phyloP scores from a whole-genome alignment of 2,329 filamentous ascomycete species.

The Aspergillus jensenii region DNA sequence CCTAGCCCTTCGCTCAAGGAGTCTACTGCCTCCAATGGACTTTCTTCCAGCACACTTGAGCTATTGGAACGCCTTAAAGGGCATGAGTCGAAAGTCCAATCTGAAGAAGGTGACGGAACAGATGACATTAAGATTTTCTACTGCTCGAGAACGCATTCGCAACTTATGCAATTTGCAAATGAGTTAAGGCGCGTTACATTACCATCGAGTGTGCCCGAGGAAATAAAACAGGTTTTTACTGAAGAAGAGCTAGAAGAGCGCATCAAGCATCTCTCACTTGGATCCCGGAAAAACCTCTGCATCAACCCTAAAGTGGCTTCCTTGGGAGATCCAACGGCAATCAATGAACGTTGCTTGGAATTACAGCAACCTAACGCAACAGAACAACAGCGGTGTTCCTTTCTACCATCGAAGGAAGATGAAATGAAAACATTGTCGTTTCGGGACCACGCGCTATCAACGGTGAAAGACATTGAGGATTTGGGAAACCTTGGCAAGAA shows the following conservation, averaged over 20 bases:
- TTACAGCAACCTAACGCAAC: conserved; percentile 71
- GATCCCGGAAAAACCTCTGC: conserved; percentile 82
- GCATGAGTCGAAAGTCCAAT: conserved; percentile 26
- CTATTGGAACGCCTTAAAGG: conserved; percentile 68
- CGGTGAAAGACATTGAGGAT: conserved; percentile 90
- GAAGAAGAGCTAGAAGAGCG: conserved; percentile 50
- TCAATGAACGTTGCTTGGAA: conserved; percentile 91
- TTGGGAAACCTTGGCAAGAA: conserved; percentile 74
- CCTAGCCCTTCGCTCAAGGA: conserved; percentile 24
- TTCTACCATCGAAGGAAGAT: conserved; percentile 75
- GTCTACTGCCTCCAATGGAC: conserved; percentile 42
- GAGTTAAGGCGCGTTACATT: conserved; percentile 78
- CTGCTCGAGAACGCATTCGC: conserved; percentile 89
- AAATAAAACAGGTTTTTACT: conserved; percentile 25
- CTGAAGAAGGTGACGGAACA: conserved; percentile 49
- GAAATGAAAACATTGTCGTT: conserved; percentile 73
- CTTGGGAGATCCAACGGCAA: conserved; percentile 70
- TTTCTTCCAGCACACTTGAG: conserved; percentile 74
- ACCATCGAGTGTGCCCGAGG: conserved; percentile 66
- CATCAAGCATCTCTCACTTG: conserved; percentile 78
- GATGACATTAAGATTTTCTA: conserved; percentile 82
- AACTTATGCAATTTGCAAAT: conserved; percentile 81
- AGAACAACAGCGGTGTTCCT: conserved; percentile 69
- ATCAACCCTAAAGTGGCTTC: conserved; percentile 81
- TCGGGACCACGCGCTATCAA: conserved; percentile 79